phyloP scores from a whole-genome alignment of 2,329 filamentous ascomycete genomes.

The Pezicula neosporulosa region DNA sequence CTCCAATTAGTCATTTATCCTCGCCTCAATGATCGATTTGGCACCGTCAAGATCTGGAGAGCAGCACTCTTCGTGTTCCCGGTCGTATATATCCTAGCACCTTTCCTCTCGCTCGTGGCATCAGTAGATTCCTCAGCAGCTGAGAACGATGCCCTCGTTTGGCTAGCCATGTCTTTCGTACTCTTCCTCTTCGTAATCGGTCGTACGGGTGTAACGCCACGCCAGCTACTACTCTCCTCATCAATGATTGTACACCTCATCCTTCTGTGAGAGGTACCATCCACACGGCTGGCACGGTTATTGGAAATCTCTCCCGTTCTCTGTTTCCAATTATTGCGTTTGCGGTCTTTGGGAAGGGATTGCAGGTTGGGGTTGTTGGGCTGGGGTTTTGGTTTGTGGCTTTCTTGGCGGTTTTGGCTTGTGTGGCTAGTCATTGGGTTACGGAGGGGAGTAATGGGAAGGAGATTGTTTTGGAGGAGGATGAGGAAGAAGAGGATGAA shows the following conservation, averaged over 20 bases:
- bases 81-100: slow-evolving; percentile 62
- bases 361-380: slow-evolving; percentile 52
- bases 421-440: slow-evolving; percentile 47
- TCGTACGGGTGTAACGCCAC: slow-evolving; percentile 62
- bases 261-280: slow-evolving; percentile 52
- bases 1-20: slow-evolving; percentile 71
- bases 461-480: slow-evolving; percentile 59
- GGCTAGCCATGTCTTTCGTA: slow-evolving; percentile 3
- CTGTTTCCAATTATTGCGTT: slow-evolving; percentile 55
- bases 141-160: slow-evolving; percentile 7
- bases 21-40: slow-evolving; percentile 57
- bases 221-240: slow-evolving; percentile 53
- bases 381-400: slow-evolving; percentile 35
- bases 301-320: slow-evolving; percentile 52
- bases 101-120: slow-evolving; percentile 66
- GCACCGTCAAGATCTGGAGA: slow-evolving; percentile 63
- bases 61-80: slow-evolving; percentile 65
- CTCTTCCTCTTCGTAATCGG: slow-evolving; percentile 66
- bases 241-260: slow-evolving; percentile 56
- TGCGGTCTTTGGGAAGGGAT: slow-evolving; percentile 52
- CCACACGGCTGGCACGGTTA: slow-evolving; percentile 51
- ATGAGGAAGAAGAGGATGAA: slow-evolving; percentile 30
- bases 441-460: slow-evolving; percentile 55
- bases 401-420: slow-evolving; percentile 45
- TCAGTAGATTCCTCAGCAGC: slow-evolving; percentile 26